These are phyloP conservation scores for Trichomonas vaginalis DNA, from an alignment of 208 protist genomes.

Conservation along the genomic window DNA sequence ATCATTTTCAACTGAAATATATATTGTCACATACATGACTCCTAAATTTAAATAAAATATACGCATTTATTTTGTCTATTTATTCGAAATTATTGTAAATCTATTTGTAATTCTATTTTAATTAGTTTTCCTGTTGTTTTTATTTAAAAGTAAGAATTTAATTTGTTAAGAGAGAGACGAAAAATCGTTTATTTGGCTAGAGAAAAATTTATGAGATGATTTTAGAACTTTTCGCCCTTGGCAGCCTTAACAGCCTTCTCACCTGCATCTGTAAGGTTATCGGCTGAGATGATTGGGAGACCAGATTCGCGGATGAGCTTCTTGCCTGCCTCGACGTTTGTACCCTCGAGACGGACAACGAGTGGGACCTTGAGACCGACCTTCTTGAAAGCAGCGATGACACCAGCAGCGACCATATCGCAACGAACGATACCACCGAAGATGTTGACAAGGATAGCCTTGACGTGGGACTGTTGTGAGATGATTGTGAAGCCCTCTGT, in stretches of 20 bases:
- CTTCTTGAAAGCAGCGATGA: constrained; percentile 61
- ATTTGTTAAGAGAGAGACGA: too few relatives aligned
- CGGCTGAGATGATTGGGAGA: constrained; percentile 24
- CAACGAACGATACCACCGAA: constrained; percentile 98
- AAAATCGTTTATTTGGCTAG: too few relatives aligned
- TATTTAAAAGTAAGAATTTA: too few relatives aligned
- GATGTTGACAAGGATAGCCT: constrained; percentile 84
- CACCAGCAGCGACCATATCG: constrained; percentile 83
- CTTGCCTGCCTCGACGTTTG: constrained; percentile 76
- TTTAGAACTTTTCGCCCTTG: too few relatives aligned
- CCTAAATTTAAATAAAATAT: too few relatives aligned
- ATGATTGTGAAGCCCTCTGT: constrained; percentile 88
- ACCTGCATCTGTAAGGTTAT: constrained; percentile 29
- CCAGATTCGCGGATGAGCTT: constrained; percentile 31
- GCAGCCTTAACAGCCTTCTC: constrained; percentile 22
- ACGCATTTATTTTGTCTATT: too few relatives aligned
- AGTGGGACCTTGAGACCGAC: constrained; percentile 67
- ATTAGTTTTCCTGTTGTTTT: too few relatives aligned
- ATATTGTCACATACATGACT: too few relatives aligned
- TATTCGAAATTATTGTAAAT: too few relatives aligned
- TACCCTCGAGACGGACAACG: constrained; percentile 64
- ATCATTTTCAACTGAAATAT: too few relatives aligned
- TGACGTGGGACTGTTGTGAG: constrained; percentile 62
- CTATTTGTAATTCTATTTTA: too few relatives aligned
- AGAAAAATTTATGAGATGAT: neutral